Evolutionary conservation across 2,329 filamentous ascomycete genomes (phyloP).

Genomic region (Penicillium sp.): DNA sequence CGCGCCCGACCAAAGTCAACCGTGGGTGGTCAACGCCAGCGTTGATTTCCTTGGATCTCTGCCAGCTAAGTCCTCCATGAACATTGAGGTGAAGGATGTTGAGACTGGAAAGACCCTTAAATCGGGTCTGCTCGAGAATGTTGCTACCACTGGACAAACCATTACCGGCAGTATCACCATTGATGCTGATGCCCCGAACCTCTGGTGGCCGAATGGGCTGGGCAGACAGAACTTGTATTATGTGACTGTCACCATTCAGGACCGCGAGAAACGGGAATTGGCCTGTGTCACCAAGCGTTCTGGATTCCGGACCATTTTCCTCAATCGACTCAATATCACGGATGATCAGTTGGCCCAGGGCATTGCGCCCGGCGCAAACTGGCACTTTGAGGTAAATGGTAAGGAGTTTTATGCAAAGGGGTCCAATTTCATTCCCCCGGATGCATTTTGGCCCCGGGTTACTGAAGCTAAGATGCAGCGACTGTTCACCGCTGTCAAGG

Average conservation of each 20-base stretch:
- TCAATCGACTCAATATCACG: slow-evolving; percentile 57
- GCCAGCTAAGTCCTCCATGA: slow-evolving; percentile 45
- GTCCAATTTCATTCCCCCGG: slow-evolving; percentile 62
- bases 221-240: slow-evolving; percentile 60
- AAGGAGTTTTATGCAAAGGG: slow-evolving; percentile 64
- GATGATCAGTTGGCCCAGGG: slow-evolving; percentile 54
- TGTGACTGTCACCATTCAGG: slow-evolving; percentile 50
- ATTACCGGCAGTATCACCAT: slow-evolving; percentile 53
- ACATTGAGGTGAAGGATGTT: slow-evolving; percentile 48
- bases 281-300: slow-evolving; percentile 53
- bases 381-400: slow-evolving; percentile 67
- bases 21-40: slow-evolving; percentile 63
- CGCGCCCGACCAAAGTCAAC: slow-evolving; percentile 54
- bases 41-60: slow-evolving; percentile 56
- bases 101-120: slow-evolving; percentile 40
- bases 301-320: slow-evolving; percentile 62
- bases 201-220: slow-evolving; percentile 62
- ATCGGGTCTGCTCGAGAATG: slow-evolving; percentile 39
- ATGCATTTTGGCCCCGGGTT: slow-evolving; percentile 62
- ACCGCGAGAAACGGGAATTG: slow-evolving; percentile 36
- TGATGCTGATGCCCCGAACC: slow-evolving; percentile 45
- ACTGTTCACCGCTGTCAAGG: slow-evolving; percentile 55
- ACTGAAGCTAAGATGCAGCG: slow-evolving; percentile 52
- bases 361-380: slow-evolving; percentile 57
- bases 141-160: slow-evolving; percentile 42